phyloP scores from a whole-genome alignment of 495 filamentous ascomycete species.

The Durotheca rogersii region DNA sequence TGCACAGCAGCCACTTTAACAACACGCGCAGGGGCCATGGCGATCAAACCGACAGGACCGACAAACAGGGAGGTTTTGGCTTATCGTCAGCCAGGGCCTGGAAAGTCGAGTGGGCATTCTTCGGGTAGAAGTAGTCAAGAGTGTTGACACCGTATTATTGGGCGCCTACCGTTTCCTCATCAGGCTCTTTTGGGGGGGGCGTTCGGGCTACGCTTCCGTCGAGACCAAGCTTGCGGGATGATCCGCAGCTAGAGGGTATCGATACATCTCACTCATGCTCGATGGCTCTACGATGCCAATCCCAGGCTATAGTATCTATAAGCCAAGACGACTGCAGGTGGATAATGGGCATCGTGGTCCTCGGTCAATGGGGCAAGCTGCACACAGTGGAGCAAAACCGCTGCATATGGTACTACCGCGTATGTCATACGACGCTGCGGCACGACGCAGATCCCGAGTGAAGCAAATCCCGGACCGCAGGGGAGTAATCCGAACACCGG shows the following conservation, averaged over 20 bases:
- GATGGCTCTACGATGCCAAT: constrained; percentile 7
- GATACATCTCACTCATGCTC: constrained; percentile 1
- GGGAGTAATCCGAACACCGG: constrained; percentile 27
- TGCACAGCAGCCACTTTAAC: constrained; percentile 45
- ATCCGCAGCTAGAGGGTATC: constrained; percentile 18
- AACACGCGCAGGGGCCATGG: constrained; percentile 23
- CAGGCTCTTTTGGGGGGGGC: not conserved
- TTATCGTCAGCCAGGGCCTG: too few species aligned
- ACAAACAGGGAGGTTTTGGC: too few species aligned
- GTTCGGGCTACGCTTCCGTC: constrained; percentile 1
- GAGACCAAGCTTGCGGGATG: constrained; percentile 9
- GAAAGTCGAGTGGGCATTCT: constrained; percentile 2
- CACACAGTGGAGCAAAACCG: constrained; percentile 23
- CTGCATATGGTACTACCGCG: constrained; percentile 18
- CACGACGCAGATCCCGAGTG: constrained; percentile 36
- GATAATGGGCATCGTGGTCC: constrained; percentile 15
- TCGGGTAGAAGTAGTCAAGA: constrained; percentile 1
- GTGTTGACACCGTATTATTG: not conserved
- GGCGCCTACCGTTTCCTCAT: constrained; percentile 2
- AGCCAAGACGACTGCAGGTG: constrained; percentile 9
- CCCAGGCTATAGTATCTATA: constrained; percentile 12
- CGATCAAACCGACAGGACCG: constrained; percentile 9
- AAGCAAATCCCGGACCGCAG: constrained; percentile 34
- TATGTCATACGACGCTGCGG: constrained; percentile 19
- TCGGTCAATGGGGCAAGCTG: constrained; percentile 12